Base-by-base conservation (phyloP, 2,329 filamentous ascomycete species). In the Xylaria sp. region DNA sequence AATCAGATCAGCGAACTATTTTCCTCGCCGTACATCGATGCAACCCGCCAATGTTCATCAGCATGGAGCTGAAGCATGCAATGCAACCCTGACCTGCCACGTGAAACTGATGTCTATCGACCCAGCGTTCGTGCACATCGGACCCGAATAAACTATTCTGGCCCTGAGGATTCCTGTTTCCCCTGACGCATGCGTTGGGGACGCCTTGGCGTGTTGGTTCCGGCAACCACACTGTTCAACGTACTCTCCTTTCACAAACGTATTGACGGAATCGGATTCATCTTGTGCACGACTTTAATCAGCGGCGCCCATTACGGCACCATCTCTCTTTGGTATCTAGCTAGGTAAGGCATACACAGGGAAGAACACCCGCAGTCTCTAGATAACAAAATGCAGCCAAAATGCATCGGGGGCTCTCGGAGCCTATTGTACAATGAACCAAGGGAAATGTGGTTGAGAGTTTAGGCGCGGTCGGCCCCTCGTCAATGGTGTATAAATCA, bases 351-450 rank as follows among this genome's bases (percentile, higher is more conserved):
- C 32, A 67, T 62, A 56, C 48, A 59, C 46, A 58, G 52, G 45
- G 30, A 36, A 52, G 4, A 36, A 43, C 58, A 53, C 48, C 34
- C 30, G 41, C 25, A 43, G 39, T 60, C 46, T 53, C 41, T 69
- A 63, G 48, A 53, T 56, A 67, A 60, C 39, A 62, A 39, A 43
- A 57, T 39, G 50, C 30, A 55, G 28, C 36, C 50, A 34, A 53
- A 55, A 66, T 66, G 52, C 46, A 65, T 55, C 36, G 25, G 25
- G 25, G 20, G 52, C 55, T 60, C 41, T 57, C 13, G 5, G 57
- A 56, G 63, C 55, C 39, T 45, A 55, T 63, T 70, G 65, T 70
- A 68, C 68, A 70, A 60, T 52, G 56, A 58, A 57, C 46, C 20
- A 61, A 62, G 23, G 52, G 52, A 58, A 62, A 65, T 65, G 32